These are phyloP conservation scores for Oryza coarctata DNA, from an alignment of 176 grass and related monocot species.

Conservation along the genomic window DNA sequence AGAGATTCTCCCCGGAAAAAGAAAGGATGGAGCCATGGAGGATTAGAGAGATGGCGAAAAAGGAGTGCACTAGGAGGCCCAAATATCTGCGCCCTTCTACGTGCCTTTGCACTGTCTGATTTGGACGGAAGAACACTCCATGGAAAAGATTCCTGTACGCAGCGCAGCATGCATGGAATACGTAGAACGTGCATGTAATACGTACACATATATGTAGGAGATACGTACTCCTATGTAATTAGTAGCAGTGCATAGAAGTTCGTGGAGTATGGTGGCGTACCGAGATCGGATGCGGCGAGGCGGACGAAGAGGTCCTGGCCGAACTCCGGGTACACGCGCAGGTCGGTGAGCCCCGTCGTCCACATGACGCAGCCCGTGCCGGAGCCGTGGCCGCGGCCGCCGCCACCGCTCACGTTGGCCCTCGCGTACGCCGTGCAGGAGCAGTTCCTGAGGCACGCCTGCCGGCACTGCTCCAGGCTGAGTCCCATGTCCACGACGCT, in stretches of 20 bases:
- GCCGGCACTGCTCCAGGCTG: slow-evolving; percentile 43
- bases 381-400: not conserved
- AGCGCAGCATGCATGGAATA: not conserved
- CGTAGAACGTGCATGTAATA: not conserved
- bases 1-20: not conserved
- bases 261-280: not conserved
- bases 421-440: slow-evolving; percentile 61
- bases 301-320: slow-evolving; percentile 64
- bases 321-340: slow-evolving; percentile 46
- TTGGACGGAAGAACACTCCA: not conserved
- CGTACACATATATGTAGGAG: not conserved
- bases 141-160: not conserved
- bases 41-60: not conserved
- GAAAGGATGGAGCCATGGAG: not conserved
- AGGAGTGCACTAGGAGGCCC: not conserved
- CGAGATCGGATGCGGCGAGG: slow-evolving; percentile 40
- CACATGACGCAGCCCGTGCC: slow-evolving; percentile 55
- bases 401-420: slow-evolving; percentile 41
- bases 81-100: not conserved
- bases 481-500: slow-evolving; percentile 30
- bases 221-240: not conserved
- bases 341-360: slow-evolving; percentile 48
- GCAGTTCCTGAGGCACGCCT: slow-evolving; percentile 49
- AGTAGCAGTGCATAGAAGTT: not conserved
- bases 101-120: not conserved